Conservation (phyloP, 257 asterid species). For the Solanum tacnaense region DNA sequence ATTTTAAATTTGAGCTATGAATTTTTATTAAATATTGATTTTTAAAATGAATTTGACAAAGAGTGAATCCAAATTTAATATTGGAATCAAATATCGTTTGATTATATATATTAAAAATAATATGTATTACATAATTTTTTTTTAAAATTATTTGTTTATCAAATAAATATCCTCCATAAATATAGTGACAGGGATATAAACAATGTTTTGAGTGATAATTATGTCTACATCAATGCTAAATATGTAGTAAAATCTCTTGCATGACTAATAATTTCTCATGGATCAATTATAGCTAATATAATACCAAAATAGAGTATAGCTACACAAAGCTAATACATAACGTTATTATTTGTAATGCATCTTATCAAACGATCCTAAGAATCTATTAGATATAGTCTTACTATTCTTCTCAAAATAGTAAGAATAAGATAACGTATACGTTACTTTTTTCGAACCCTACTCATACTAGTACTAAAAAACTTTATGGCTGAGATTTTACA, state of each 20-base stretch:
- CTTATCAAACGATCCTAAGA: background rate
- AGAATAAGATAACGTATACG: accelerated
- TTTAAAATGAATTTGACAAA: too few species aligned
- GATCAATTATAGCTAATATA: too few species aligned
- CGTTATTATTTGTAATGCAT: background rate
- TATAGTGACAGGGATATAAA: accelerated
- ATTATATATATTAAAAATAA: too few species aligned
- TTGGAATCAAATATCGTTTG: background rate
- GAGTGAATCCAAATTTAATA: background rate
- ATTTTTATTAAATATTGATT: too few species aligned
- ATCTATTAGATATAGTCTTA: too few species aligned
- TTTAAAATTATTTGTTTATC: too few species aligned
- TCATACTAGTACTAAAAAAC: background rate
- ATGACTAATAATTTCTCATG: background rate
- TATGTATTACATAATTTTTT: too few species aligned
- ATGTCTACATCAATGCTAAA: background rate
- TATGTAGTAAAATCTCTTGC: background rate
- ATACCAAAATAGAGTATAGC: too few species aligned
- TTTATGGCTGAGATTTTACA: background rate
- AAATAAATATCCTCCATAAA: too few species aligned
- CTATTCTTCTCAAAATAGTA: background rate
- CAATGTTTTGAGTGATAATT: too few species aligned
- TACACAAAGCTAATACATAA: background rate
- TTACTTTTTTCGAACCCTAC: background rate
- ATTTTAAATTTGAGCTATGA: background rate